phyloP scores from a whole-genome alignment of 139 green algal species.

The Tetraselmis striata region DNA sequence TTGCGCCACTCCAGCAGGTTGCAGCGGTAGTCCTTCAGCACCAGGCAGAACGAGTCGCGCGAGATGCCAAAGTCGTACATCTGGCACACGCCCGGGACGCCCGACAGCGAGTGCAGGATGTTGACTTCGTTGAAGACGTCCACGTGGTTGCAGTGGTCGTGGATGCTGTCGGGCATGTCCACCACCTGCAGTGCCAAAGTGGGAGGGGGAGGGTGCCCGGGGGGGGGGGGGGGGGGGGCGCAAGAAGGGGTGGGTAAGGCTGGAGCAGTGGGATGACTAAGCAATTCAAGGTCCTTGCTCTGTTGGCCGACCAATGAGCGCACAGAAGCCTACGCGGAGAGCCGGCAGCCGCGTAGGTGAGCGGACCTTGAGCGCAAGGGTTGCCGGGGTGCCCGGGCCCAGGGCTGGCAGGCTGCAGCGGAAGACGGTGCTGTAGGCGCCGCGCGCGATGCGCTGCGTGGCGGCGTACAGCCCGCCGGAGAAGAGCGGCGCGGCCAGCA shows the following conservation, averaged over 20 bases:
- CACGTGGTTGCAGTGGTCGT: slow-evolving; percentile 49
- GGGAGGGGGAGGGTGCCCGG: background rate
- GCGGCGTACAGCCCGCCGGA: slow-evolving; percentile 31
- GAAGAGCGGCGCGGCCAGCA: slow-evolving; percentile 42
- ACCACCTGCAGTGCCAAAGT: slow-evolving; percentile 32
- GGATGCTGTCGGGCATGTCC: slow-evolving; percentile 39
- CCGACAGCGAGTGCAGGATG: slow-evolving; percentile 50
- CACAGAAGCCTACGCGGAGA: too few relatives aligned
- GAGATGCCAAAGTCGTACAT: slow-evolving; percentile 65
- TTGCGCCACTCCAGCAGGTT: slow-evolving; percentile 57
- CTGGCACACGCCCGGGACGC: slow-evolving; percentile 32
- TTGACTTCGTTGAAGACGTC: slow-evolving; percentile 65
- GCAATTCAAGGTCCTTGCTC: too few relatives aligned
- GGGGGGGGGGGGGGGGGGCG: background rate
- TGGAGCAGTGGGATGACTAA: too few relatives aligned
- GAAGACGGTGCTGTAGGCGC: slow-evolving; percentile 50
- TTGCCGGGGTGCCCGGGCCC: background rate
- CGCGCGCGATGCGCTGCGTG: slow-evolving; percentile 35
- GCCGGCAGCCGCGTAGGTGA: too few relatives aligned
- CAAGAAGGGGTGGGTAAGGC: too few relatives aligned
- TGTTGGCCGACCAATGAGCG: too few relatives aligned
- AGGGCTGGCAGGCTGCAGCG: slow-evolving; percentile 11
- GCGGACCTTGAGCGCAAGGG: background rate
- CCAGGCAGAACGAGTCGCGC: slow-evolving; percentile 51
- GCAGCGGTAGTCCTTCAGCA: slow-evolving; percentile 60